Base-by-base conservation (phyloP, 2,329 filamentous ascomycete genomes). In the Clarireedia hainanense region DNA sequence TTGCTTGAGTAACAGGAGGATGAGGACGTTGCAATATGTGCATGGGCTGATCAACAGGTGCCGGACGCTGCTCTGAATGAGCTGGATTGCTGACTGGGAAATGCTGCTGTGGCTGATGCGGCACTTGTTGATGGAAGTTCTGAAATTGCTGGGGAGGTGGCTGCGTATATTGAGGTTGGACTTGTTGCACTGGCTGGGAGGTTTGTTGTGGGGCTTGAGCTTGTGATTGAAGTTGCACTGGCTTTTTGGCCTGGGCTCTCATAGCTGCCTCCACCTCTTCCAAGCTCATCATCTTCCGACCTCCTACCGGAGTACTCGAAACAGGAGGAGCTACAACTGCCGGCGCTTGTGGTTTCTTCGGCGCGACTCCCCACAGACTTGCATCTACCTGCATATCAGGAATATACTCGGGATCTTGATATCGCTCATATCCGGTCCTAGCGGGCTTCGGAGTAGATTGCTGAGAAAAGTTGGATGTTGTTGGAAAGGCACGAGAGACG, bases 241-340 rank as follows among this genome's bases (percentile, higher is more conserved):
- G 73, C 59, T 78, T 78, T 64, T 81, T 80, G 34, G 81, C 74
- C 63, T 91, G 86, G 36, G 81, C 78, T 58, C 88, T 83, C 86
- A 99, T 91, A 61, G 90, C 85, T 53, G 92, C 92, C 74, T 99
- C 94, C 20, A 99, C 91, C 74, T 99, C 94, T 70, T 97, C 94
- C 67, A 99, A 72, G 66, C 90, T 97, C 87, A 99, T 85, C 74
- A 96, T 86, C 75, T 91, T 96, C 66, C 84, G 84, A 61, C 69
- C 65, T 50, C 69, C 64, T 36, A 70, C 61, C 53, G 70, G 66
- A 27, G 69, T 63, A n/a, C 67, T 64, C 47, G 63, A 55, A 43
- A 63, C 58, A 17, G 64, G 60, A 23, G 63, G 55, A 53, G 63
- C 58, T 45, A 63, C 56, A 45, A 63, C 60, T 46, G 62, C 65